phyloP scores from a whole-genome alignment of 768 basidiomycete genomes.

The Pleurotus tuber-regium region DNA sequence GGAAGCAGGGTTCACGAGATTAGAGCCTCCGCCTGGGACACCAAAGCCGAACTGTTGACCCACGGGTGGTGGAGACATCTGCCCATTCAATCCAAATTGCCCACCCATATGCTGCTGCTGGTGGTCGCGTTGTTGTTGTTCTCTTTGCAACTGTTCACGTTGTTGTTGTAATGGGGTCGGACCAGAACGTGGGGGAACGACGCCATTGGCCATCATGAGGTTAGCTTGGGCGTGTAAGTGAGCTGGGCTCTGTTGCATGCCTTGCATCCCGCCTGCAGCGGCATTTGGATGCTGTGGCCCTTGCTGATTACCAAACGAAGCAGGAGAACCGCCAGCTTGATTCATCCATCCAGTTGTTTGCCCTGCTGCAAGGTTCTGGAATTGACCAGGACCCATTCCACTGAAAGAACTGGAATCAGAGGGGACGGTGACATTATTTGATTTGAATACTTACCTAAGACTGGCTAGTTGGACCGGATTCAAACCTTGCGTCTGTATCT shows the following conservation, averaged over 20 bases:
- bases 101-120: constrained; percentile 9
- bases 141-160: constrained; percentile 8
- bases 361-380: constrained; percentile 17
- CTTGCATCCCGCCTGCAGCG: constrained; percentile 2
- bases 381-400: no score
- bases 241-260: constrained; percentile 19
- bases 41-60: constrained; percentile 14
- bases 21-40: constrained; percentile 1
- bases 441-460: constrained; percentile 27
- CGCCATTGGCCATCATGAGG: constrained; percentile 22
- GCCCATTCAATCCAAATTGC: constrained; percentile 20
- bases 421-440: no score
- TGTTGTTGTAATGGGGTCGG: constrained; percentile 36
- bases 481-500: constrained; percentile 20
- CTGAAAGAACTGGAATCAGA: no score
- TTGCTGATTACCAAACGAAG: constrained; percentile 10
- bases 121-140: constrained; percentile 2
- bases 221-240: constrained; percentile 30
- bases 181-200: constrained; percentile 35
- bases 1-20: constrained; percentile 9
- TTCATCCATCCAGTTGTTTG: constrained; percentile 23
- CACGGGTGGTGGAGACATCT: constrained; percentile 31
- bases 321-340: constrained; percentile 18
- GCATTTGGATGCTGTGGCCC: neutral
- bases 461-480: constrained; percentile 18